Percentiles rank a stretch among this genome's conserved stretches.
phyloP scores from a whole-genome alignment of 2,329 filamentous ascomycete genomes.

The Nigrospora sphaerica region DNA sequence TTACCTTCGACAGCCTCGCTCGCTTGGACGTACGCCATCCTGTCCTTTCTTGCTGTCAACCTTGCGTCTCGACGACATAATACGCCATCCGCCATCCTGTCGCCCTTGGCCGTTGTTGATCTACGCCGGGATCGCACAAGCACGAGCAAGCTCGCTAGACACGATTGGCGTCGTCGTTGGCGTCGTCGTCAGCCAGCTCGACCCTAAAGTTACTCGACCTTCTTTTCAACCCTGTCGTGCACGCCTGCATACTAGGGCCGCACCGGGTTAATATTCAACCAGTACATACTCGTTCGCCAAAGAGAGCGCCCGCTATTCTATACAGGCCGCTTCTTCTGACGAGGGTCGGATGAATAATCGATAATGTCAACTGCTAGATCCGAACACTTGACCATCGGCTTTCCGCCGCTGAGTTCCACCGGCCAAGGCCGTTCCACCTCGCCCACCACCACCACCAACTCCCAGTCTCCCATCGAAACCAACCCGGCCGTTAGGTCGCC shows the following conservation, averaged over 20 bases:
- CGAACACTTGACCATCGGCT: slow-evolving; percentile 81
- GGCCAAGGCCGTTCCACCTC: slow-evolving; percentile 68
- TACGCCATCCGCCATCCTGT: not conserved
- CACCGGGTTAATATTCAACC: slow-evolving; percentile 7
- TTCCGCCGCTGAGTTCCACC: slow-evolving; percentile 61
- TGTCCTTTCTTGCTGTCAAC: not conserved
- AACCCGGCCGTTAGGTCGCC: slow-evolving; percentile 61
- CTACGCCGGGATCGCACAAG: no score
- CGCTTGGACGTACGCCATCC: slow-evolving; percentile 2
- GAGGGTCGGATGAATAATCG: slow-evolving; percentile 60
- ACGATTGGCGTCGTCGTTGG: not conserved
- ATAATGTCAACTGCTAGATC: slow-evolving; percentile 90
- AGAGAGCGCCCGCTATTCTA: slow-evolving; percentile 9
- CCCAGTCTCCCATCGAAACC: slow-evolving; percentile 64
- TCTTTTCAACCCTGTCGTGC: slow-evolving; percentile 2
- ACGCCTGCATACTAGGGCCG: not conserved
- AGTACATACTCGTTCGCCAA: slow-evolving; percentile 10
- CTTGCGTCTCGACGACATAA: slow-evolving; percentile 4
- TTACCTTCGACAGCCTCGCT: slow-evolving; percentile 9
- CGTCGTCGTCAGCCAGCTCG: slow-evolving; percentile 1
- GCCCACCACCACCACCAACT: slow-evolving; percentile 57
- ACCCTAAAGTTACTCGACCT: slow-evolving; percentile 1
- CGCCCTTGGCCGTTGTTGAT: not conserved
- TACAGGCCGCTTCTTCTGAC: slow-evolving; percentile 27
- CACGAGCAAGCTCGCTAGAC: no score